phyloP scores from a whole-genome alignment of 1,284 basidiomycete species.

The Leucoagaricus sp. region DNA sequence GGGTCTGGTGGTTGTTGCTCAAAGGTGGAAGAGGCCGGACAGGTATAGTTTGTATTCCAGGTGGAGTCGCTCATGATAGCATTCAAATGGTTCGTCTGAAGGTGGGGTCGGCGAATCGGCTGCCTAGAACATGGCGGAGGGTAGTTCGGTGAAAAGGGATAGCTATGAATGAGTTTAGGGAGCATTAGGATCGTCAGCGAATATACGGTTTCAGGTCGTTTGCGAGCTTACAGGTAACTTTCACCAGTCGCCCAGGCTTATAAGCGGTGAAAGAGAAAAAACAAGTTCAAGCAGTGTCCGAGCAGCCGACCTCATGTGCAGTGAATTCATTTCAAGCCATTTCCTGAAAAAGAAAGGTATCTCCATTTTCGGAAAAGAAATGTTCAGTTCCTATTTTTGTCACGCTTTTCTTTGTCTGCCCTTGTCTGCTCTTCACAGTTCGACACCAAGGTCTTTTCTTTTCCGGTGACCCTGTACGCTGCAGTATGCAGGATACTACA shows the following conservation, averaged over 20 bases:
- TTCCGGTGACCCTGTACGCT: background rate
- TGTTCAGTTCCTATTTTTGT: conserved; percentile 10
- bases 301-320: conserved; percentile 15
- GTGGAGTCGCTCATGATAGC: conserved; percentile 15
- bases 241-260: background rate
- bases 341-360: conserved; percentile 4
- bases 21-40: conserved; percentile 8
- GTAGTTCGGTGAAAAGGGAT: conserved; percentile 10
- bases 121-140: conserved; percentile 16
- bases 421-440: background rate
- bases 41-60: conserved; percentile 11
- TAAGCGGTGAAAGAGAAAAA: conserved; percentile 11
- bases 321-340: conserved; percentile 12
- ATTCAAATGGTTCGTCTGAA: conserved; percentile 13
- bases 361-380: conserved; percentile 12
- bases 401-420: background rate
- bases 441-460: background rate
- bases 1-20: conserved; percentile 10
- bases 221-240: background rate
- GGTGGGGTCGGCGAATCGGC: conserved; percentile 13
- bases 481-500: background rate
- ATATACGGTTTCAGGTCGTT: background rate
- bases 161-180: conserved; percentile 14
- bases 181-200: conserved; percentile 8
- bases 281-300: conserved; percentile 12